A percentile compares a stretch with the other conserved stretches of the same genome.
Conservation (phyloP, 305 asterid genomes). For the Fraxinus greggii region DNA sequence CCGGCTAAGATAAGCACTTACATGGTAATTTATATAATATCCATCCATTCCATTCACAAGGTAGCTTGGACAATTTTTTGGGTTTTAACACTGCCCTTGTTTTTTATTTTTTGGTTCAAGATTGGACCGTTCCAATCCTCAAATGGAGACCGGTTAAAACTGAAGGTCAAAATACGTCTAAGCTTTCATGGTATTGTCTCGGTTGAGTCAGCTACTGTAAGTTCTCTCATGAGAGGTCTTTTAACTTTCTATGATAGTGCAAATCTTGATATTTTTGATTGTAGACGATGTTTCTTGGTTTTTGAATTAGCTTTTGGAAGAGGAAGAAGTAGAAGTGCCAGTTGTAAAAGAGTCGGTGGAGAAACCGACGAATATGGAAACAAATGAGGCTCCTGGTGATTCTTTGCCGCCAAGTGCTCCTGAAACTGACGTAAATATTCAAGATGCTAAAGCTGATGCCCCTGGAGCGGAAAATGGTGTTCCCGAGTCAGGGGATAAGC, state of each 20-base stretch:
- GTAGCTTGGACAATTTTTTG: not conserved
- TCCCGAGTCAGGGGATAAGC: conserved; percentile 61
- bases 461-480: conserved; percentile 66
- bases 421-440: conserved; percentile 68
- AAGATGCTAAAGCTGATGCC: conserved; percentile 54
- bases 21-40: conserved; percentile 55
- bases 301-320: conserved; percentile 72
- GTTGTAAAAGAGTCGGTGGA: conserved; percentile 50
- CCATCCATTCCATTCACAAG: not conserved
- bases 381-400: conserved; percentile 51
- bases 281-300: not conserved
- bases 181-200: conserved; percentile 89
- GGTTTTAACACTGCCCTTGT: not conserved
- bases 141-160: conserved; percentile 62
- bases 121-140: conserved; percentile 84
- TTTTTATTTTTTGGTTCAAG: conserved; percentile 22
- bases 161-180: conserved; percentile 78
- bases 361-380: conserved; percentile 71
- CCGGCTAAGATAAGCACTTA: conserved; percentile 83
- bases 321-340: conserved; percentile 72
- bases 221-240: conserved; percentile 11
- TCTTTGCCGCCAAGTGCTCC: conserved; percentile 39
- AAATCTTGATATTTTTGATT: not conserved
- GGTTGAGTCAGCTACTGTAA: conserved; percentile 70
- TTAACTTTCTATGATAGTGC: not conserved